Percentiles rank a stretch among this genome's conserved stretches.
Conservation (phyloP, 2,329 filamentous ascomycete species). For the Aspergillus unguis region DNA sequence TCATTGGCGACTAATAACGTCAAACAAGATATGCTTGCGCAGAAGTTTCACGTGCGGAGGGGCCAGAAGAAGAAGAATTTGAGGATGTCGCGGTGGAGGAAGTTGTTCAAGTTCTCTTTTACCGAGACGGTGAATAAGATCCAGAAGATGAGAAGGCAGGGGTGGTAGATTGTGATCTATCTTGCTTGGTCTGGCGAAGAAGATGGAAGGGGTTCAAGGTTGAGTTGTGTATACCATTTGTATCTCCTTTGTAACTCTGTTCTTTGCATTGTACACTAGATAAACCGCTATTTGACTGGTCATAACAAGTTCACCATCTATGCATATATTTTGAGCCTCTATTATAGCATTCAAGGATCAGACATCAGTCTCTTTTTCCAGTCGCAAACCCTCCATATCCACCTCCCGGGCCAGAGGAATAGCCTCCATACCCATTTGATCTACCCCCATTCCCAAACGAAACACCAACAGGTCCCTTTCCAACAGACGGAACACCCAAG, state of each 20-base stretch:
- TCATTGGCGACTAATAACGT: slow-evolving; percentile 34
- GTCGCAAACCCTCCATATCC: slow-evolving; percentile 36
- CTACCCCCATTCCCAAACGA: slow-evolving; percentile 53
- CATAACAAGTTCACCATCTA: slow-evolving; percentile 5
- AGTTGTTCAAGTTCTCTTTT: slow-evolving; percentile 45
- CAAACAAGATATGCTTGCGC: slow-evolving; percentile 26
- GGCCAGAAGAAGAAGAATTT: slow-evolving; percentile 42
- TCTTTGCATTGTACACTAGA: background rate
- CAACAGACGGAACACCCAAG: slow-evolving; percentile 43
- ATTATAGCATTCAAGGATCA: background rate
- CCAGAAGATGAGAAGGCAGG: slow-evolving; percentile 45
- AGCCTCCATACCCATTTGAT: slow-evolving; percentile 56
- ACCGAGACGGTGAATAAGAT: slow-evolving; percentile 41
- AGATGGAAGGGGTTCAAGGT: background rate
- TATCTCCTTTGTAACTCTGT: background rate
- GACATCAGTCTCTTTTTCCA: slow-evolving; percentile 42
- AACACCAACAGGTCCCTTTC: slow-evolving; percentile 50
- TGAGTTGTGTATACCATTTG: slow-evolving; percentile 17
- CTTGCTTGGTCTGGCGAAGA: background rate
- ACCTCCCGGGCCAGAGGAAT: slow-evolving; percentile 37
- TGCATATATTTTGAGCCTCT: background rate
- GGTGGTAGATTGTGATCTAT: slow-evolving; percentile 35
- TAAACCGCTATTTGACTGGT: background rate
- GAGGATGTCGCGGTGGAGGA: slow-evolving; percentile 41
- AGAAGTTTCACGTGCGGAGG: slow-evolving; percentile 43